Base-by-base conservation (phyloP, 345 rosid genomes). In the Eucalyptus pauciflora region DNA sequence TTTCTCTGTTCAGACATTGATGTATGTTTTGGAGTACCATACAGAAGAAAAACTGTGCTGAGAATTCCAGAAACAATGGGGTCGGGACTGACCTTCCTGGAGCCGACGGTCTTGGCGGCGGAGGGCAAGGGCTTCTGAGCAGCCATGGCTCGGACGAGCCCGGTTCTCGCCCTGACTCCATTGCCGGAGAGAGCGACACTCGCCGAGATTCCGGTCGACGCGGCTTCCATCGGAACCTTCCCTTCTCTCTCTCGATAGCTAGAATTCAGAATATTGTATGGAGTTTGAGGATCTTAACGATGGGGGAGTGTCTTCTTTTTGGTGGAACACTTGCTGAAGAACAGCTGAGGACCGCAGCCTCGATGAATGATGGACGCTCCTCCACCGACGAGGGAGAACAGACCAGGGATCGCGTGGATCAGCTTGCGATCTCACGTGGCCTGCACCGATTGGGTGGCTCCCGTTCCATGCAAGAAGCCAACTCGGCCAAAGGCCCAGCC, bases 121-220 rank as follows among this genome's bases (percentile, higher is more conserved):
- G 96, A 90, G 31, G 96, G 92, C n/a, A 91, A 89, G 64, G 95
- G 97, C 89, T 94, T 95, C 95, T 95, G 95, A 89, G 95, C 89
- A 4, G 96, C 98, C 98, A 97, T 94, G 90, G 96, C 94, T 85
- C 92, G 94, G 80, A 94, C 88, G 18, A 92, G 41, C 16, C 60
- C 80, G 7, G 88, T 25, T 85, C 69, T 51, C 20, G 50, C 76
- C 54, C 64, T 87, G 16, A 18, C 25, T 37, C 56, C 76, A 71
- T 43, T n/a, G 10, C 52, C 88, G 56, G 88, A 87, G 24, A 50
- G 69, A 20, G 51, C 50, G 80, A 87, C 16, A 20, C n/a, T 13
- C 14, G 67, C 62, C 27, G 86, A 22, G 8, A 58, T 56, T 79
- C 89, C 52, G 13, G 49, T 50, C 41, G 56, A 41, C 6, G 67